Evolutionary conservation across 106 monocot species (phyloP), one percentile per base, ranked within the genome.

Genomic region (Cymbidium sinense): DNA sequence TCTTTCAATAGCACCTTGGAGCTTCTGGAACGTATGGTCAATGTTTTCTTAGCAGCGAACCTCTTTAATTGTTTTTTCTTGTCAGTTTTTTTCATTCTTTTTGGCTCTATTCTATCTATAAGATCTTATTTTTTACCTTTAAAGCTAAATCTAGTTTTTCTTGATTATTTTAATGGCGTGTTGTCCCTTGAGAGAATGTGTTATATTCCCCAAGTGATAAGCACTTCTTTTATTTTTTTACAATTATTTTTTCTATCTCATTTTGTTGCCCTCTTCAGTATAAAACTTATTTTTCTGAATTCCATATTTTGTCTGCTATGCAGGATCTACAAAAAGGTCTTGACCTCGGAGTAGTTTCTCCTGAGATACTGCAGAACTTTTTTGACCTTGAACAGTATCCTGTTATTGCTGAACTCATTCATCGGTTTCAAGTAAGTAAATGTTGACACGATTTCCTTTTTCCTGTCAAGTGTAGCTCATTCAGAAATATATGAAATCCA

Each of bases 331-430:
- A 94, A 54, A 85, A 89, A 76, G 96, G 96, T 73, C 80, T 96
- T 70, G 96, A 96, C 91, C 96, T 89, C 86, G 96, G 93, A 78
- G 70, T 96, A 29, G 93, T 96, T 43, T 94, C 96, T 47, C 96
- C 96, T 61, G 96, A 96, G 70, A 91, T 88, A 77, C 76, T 96
- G 55, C 96, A 96, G 61, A 93, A 93, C 86, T 93, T 96, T 84
- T 96, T 96, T 78, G 96, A 96, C 79, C 96, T 96, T 39, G 96
- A 96, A 77, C 73, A 94, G 65, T 96, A 91, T 84, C 96, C 96
- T 82, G 12, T 93, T 77, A 88, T 96, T 65, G 64, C 93, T 35
- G 91, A 91, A 85, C 91, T 96, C 7, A 91, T 93, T 75, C 89
- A 96, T 73, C 83, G 88, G 12, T 96, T 96, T 86, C 91, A 96